These are phyloP conservation scores for Trametes villosa DNA, from an alignment of 768 basidiomycete genomes.

Conservation along the genomic window DNA sequence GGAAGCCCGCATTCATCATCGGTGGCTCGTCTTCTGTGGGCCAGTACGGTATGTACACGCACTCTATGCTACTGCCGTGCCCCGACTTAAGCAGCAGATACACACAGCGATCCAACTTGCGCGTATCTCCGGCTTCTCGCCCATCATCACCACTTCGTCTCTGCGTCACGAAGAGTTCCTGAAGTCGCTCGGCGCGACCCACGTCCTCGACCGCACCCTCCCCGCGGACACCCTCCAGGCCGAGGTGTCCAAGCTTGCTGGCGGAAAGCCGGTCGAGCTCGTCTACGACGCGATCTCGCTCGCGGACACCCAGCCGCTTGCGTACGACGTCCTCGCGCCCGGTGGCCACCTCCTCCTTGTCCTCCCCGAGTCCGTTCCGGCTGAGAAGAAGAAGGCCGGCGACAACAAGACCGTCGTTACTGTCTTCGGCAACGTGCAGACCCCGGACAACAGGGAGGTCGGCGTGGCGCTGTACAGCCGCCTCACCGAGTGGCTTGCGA, in stretches of 20 bases:
- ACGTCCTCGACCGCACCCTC: constrained; percentile 32
- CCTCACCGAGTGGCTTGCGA: constrained; percentile 22
- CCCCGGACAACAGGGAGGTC: constrained; percentile 8
- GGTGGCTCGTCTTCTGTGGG: constrained; percentile 37
- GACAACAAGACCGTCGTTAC: constrained; percentile 19
- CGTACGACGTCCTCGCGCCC: constrained; percentile 25
- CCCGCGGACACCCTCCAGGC: constrained; percentile 1
- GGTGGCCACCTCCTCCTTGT: constrained; percentile 26
- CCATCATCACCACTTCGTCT: constrained; percentile 37
- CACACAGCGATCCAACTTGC: neutral
- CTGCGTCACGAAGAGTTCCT: constrained; percentile 28
- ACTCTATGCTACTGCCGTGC: too few species aligned
- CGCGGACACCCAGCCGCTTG: constrained; percentile 26
- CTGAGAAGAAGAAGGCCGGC: constrained; percentile 4
- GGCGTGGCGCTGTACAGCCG: constrained; percentile 23
- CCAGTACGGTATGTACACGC: constrained; percentile 33
- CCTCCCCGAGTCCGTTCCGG: constrained; percentile 10
- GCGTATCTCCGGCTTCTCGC: constrained; percentile 35
- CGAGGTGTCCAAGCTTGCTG: constrained; percentile 19
- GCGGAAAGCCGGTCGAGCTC: constrained; percentile 22
- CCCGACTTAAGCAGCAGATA: neutral
- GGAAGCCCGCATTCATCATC: constrained; percentile 32
- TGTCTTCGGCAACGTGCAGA: constrained; percentile 19
- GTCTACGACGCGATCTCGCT: constrained; percentile 29
- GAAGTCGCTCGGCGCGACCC: constrained; percentile 37